Base-by-base conservation (phyloP, 306 rosid genomes). In the Cicer yamashitae region DNA sequence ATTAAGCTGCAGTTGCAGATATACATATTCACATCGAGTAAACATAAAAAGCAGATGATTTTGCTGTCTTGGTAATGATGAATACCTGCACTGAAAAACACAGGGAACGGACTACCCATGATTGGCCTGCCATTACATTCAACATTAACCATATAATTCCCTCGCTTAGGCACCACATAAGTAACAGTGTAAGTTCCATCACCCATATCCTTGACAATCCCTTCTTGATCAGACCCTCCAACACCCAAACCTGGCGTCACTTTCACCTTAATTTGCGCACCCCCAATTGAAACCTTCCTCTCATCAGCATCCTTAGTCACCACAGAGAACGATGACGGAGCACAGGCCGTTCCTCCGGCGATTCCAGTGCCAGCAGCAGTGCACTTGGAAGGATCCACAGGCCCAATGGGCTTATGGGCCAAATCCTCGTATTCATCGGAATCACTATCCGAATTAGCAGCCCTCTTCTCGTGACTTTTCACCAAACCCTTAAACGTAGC, bases 91-190 rank as follows among this genome's bases (percentile, higher is more conserved):
- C 98, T 96, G 81, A 96, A 96, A 85, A 96, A 96, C 78, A 96
- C 99, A 1, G 99, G 99, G 81, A 96, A 96, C 0, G 98, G 98
- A 62, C 98, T 96, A 51, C 99, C 99, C 97, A 90, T 85, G 82
- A 96, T 92, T 41, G 97, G 88, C 77, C 81, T 96, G 76, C 97
- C 98, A 81, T 88, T 96, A 58, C 97, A 92, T 64, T 96, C 99
- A 74, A 92, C 83, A 71, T 67, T 83, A 57, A 96, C 97, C 99
- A 96, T 96, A 73, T 96, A 96, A 85, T 90, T 96, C 87, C 99
- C 98, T 81, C 98, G 84, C 78, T 92, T 96, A 0, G 96, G 98
- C 77, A 92, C 99, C 70, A 92, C 98, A 82, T 96, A 96, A 43
- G 97, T 89, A 30, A 96, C 88, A 2, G 93, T 90, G 61, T 96